Percentiles rank a stretch among this genome's conserved stretches.
Conservation (phyloP, 2,329 filamentous ascomycete genomes). For the Sporothrix variecibatus region DNA sequence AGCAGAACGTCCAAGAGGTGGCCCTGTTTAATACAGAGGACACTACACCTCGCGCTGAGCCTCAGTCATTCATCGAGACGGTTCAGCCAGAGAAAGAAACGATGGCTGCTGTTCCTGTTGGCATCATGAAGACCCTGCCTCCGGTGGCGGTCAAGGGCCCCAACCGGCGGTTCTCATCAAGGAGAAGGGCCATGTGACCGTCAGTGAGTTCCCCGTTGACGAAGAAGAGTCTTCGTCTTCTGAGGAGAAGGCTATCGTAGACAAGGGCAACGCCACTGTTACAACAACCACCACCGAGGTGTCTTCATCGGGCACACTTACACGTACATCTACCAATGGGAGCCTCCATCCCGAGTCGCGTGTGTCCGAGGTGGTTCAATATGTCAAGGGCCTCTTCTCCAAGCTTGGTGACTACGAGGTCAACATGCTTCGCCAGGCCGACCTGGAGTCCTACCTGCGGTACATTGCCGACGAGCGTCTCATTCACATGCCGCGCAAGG, state of each 20-base stretch:
- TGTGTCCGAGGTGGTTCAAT: constrained; percentile 26
- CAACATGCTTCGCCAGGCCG: constrained; percentile 34
- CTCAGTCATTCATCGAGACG: neutral
- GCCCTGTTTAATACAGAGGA: neutral
- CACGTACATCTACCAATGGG: constrained; percentile 6
- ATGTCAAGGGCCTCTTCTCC: constrained; percentile 30
- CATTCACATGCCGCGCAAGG: constrained; percentile 44
- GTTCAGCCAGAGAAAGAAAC: neutral
- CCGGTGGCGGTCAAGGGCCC: neutral
- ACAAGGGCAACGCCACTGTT: neutral
- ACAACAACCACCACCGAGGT: neutral
- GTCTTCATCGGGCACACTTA: neutral
- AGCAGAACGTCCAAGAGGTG: neutral
- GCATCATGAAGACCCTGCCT: neutral
- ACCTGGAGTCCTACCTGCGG: constrained; percentile 39
- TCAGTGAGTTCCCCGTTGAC: constrained; percentile 10
- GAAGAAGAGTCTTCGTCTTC: neutral
- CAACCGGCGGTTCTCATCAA: neutral
- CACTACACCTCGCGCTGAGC: neutral
- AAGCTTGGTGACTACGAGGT: constrained; percentile 37
- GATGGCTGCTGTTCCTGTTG: neutral
- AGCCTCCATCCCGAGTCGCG: constrained; percentile 19
- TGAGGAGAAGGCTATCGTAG: neutral
- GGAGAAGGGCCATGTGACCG: neutral
- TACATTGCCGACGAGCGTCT: constrained; percentile 45